Evolutionary conservation across 495 filamentous ascomycete genomes (phyloP).

Genomic region (Hypoxylon subgilvum): DNA sequence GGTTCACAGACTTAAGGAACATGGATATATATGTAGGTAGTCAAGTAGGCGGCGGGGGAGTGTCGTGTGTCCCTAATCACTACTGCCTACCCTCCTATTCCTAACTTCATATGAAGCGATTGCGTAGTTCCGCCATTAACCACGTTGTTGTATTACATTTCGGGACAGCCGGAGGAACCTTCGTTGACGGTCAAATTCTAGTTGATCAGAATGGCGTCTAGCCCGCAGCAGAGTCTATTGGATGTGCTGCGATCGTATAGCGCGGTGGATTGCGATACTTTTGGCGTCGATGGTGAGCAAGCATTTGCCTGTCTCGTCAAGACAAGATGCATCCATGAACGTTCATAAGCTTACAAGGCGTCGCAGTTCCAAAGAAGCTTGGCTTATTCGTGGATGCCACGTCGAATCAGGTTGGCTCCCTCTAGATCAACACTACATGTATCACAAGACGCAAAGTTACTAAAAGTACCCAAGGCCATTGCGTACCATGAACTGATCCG

Average conservation of each 20-base stretch:
- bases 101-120: too few species aligned
- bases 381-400: constrained; percentile 70
- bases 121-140: too few species aligned
- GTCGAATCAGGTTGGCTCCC: constrained; percentile 63
- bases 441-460: not conserved
- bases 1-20: not conserved
- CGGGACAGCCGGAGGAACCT: too few species aligned
- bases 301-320: not conserved
- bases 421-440: not conserved
- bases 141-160: too few species aligned
- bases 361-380: constrained; percentile 57
- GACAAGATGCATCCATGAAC: not conserved
- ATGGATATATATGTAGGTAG: too few species aligned
- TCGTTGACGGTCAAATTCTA: not conserved
- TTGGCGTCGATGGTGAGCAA: constrained; percentile 60
- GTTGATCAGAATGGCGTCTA: constrained; percentile 7
- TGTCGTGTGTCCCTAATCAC: not conserved
- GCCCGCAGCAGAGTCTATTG: constrained; percentile 32
- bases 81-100: not conserved
- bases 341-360: constrained; percentile 7
- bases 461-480: constrained; percentile 58
- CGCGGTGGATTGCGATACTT: constrained; percentile 65
- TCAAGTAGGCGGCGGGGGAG: constrained; percentile 6
- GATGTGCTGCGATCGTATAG: constrained; percentile 54
- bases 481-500: constrained; percentile 61